Base-by-base conservation (phyloP, 345 rosid species). In the Balakata baccata region DNA sequence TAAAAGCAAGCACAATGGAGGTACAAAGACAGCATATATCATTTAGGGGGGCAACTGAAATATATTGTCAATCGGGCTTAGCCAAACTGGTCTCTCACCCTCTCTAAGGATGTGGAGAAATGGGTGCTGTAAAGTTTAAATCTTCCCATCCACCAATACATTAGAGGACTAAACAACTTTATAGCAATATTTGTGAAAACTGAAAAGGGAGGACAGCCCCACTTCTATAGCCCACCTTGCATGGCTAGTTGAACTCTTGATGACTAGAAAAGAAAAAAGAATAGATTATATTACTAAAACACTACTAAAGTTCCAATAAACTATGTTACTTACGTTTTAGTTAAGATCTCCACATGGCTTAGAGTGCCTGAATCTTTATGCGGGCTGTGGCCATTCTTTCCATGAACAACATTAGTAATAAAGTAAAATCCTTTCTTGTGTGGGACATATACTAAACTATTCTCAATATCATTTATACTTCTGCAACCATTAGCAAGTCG, bases 401-500 rank as follows among this genome's bases (percentile, higher is more conserved):
- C 83, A 46, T 29, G 74, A 72, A 84, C 75, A 80, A 92, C 34
- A 59, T 79, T 79, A 62, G 78, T 67, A 54, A 89, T 82, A 76
- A 92, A 89, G 87, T 77, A 94, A 69, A 92, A 92, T 20, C 18
- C 39, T 25, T 85, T 75, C 86, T 85, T 86, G 85, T 90, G 81
- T 58, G 85, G 79, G 3, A 78, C 84, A 70, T 87, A 90, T 46
- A 92, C 87, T 67, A 94, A 85, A 76, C 98, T 94, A 76, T 94
- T 89, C 73, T 85, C 78, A 50, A 94, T 78, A 64, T 94, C 94
- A 73, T 78, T 74, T 72, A 60, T 60, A 49, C 81, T 78, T 85
- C 76, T 71, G 77, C 74, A 50, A 79, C 96, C 92, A 88, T 89
- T 87, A 66, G 84, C 95, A 76, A 94, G 95, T 62, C 62, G 80